phyloP scores from a whole-genome alignment of 164 flowering plant genomes.

The Tetrastigma voinierianum region DNA sequence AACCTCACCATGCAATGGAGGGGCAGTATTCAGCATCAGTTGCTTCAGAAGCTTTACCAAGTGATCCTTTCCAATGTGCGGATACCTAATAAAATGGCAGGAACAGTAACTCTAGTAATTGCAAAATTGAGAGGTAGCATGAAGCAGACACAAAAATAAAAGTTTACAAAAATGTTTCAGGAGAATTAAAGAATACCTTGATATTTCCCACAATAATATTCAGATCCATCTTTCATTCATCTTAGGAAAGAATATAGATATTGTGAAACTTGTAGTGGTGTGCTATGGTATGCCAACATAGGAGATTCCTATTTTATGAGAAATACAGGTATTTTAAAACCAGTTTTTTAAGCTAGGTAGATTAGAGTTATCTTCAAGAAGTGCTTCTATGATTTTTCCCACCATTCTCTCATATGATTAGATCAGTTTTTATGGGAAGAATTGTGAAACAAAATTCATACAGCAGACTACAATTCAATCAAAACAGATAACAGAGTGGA shows the following conservation, averaged over 20 bases:
- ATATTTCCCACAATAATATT: background rate
- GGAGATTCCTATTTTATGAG: background rate
- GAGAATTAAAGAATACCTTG: background rate
- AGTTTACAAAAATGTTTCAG: background rate
- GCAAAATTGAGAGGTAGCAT: background rate
- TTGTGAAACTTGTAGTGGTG: background rate
- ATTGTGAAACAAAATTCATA: background rate
- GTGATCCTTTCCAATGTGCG: constrained; percentile 86
- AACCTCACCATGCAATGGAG: constrained; percentile 41
- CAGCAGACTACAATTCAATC: background rate
- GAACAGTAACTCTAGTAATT: background rate
- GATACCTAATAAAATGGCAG: constrained; percentile 49
- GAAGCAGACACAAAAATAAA: background rate
- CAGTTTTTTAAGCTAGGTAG: background rate
- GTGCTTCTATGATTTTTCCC: background rate
- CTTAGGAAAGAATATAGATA: background rate
- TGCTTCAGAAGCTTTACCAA: constrained; percentile 89
- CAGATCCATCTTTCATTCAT: background rate
- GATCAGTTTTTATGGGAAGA: background rate
- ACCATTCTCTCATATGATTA: background rate
- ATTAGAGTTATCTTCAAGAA: background rate
- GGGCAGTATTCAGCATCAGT: constrained; percentile 44
- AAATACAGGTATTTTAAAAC: too few relatives aligned
- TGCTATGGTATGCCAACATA: background rate
- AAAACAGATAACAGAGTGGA: background rate